Conservation (phyloP, 2,329 filamentous ascomycete species). For the Gaeumannomyces sp. region DNA sequence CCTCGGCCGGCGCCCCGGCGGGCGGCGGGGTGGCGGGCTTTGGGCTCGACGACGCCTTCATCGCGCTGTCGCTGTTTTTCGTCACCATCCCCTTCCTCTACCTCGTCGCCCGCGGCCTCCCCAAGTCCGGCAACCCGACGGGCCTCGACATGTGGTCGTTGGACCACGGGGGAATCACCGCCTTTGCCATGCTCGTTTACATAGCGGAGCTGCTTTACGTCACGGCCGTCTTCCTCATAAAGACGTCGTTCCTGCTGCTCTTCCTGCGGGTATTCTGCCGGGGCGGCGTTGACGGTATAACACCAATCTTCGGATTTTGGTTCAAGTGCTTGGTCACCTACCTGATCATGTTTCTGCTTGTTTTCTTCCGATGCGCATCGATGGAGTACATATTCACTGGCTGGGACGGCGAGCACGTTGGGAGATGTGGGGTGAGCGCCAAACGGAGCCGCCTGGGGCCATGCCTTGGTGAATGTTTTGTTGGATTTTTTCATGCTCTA, state of each 20-base stretch:
- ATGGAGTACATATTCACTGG: background rate
- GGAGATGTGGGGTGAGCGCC: background rate
- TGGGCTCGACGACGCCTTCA: background rate
- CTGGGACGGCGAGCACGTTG: background rate
- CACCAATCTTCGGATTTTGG: background rate
- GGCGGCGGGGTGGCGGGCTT: background rate
- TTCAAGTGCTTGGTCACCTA: background rate
- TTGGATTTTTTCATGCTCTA: background rate
- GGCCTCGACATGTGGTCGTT: background rate
- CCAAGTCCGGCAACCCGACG: background rate
- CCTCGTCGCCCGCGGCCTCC: background rate
- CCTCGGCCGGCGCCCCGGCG: background rate
- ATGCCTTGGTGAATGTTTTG: background rate
- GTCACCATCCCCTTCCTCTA: background rate
- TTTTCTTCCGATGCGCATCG: background rate
- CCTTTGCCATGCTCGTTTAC: background rate
- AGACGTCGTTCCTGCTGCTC: background rate
- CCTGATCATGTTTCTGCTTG: background rate
- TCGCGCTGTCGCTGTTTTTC: background rate
- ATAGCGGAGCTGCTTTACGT: background rate
- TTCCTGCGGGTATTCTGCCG: conserved; percentile 4
- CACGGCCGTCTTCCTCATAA: background rate
- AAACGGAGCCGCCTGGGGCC: background rate
- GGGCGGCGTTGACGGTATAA: background rate
- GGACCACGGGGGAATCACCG: background rate